These are phyloP conservation scores for Entomortierella lignicola DNA, from an alignment of 192 early-diverging fungal genomes.

Conservation along the genomic window DNA sequence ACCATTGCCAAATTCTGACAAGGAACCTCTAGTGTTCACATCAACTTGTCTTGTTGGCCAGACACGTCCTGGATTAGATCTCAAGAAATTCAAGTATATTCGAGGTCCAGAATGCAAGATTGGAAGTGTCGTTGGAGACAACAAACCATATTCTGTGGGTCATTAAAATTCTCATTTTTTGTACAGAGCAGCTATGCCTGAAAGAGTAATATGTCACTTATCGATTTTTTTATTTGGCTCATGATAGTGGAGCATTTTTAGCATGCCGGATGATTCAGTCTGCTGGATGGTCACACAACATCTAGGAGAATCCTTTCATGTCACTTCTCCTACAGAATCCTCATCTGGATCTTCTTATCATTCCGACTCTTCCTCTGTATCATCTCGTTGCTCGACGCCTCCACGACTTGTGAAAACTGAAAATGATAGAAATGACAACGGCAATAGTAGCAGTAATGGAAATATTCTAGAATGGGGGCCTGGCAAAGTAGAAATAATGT, in stretches of 20 bases:
- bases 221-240: background rate
- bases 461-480: constrained; percentile 18
- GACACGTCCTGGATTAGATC: constrained; percentile 15
- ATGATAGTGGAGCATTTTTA: constrained; percentile 35
- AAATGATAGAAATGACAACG: no score
- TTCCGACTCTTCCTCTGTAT: background rate
- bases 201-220: background rate
- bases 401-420: no score
- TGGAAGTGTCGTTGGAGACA: constrained; percentile 30
- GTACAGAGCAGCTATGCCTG: no score
- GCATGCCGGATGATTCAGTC: constrained; percentile 38
- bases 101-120: constrained; percentile 26
- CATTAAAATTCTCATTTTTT: no score
- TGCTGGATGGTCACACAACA: constrained; percentile 44
- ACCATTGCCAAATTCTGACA: constrained; percentile 14
- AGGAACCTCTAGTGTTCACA: constrained; percentile 21
- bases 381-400: no score
- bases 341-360: background rate
- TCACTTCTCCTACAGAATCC: background rate
- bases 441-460: background rate
- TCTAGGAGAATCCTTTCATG: constrained; percentile 3
- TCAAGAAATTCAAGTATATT: constrained; percentile 11
- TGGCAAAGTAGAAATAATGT: constrained; percentile 15
- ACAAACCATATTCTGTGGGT: constrained; percentile 35
- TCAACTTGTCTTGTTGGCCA: constrained; percentile 36